Percentiles rank a stretch among this genome's conserved stretches.
Conservation (phyloP, 805 yeast species). For the Ogataea saltuana region DNA sequence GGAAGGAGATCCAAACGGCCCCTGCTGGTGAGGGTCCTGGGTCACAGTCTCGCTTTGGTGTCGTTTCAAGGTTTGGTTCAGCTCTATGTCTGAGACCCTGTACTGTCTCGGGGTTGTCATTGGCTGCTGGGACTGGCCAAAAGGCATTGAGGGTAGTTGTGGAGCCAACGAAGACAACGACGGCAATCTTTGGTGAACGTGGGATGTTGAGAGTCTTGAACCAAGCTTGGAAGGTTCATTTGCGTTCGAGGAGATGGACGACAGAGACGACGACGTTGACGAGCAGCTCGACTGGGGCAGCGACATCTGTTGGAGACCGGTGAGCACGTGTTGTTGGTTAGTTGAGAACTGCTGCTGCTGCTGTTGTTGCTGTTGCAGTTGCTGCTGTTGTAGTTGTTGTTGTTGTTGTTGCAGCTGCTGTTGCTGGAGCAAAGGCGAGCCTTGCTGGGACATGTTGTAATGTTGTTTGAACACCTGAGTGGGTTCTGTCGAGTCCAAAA, state of each 20-base stretch:
- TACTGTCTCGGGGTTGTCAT: slow-evolving; percentile 20
- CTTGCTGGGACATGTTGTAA: slow-evolving; percentile 14
- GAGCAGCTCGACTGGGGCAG: slow-evolving; percentile 17
- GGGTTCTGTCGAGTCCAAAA: background rate
- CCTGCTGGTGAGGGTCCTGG: slow-evolving; percentile 7
- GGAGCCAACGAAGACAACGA: slow-evolving; percentile 23
- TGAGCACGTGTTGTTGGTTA: slow-evolving; percentile 21
- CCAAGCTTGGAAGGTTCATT: slow-evolving; percentile 15
- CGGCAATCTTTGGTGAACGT: slow-evolving; percentile 24
- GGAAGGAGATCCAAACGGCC: slow-evolving; percentile 3
- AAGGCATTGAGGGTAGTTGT: slow-evolving; percentile 5
- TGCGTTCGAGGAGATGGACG: slow-evolving; percentile 10
- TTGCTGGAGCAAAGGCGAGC: slow-evolving; percentile 7
- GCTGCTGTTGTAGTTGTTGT: slow-evolving; percentile 8
- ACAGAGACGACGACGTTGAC: slow-evolving; percentile 10
- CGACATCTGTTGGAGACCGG: slow-evolving; percentile 27
- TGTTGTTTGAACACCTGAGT: slow-evolving; percentile 6
- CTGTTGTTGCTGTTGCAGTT: slow-evolving; percentile 10
- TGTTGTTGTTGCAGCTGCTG: slow-evolving; percentile 7
- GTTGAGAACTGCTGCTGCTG: slow-evolving; percentile 13
- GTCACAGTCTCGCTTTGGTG: slow-evolving; percentile 23
- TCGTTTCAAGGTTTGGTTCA: slow-evolving; percentile 20
- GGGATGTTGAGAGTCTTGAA: slow-evolving; percentile 20
- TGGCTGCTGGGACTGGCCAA: slow-evolving; percentile 11
- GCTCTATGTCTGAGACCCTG: slow-evolving; percentile 18